Evolutionary conservation across 2,329 filamentous ascomycete species (phyloP).

Genomic region (Nemania abortiva): DNA sequence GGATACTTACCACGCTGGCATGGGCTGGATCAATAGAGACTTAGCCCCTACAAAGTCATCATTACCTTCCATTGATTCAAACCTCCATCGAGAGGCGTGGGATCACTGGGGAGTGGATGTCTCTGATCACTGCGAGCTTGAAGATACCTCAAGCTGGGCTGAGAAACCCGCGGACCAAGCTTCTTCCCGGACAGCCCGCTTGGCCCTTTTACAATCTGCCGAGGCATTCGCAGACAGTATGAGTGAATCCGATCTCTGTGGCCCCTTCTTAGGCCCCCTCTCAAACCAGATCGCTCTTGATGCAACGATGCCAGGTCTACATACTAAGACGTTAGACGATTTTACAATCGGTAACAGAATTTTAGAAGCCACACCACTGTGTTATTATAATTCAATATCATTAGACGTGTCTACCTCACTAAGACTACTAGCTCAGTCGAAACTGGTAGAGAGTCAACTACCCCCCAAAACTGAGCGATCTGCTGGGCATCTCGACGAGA

Average conservation of each 20-base stretch:
- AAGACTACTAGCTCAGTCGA: constrained; percentile 50
- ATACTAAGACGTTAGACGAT: constrained; percentile 62
- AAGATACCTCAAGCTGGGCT: constrained; percentile 55
- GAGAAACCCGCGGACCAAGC: constrained; percentile 30
- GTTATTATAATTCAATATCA: constrained; percentile 50
- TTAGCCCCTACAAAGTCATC: constrained; percentile 55
- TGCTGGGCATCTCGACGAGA: constrained; percentile 41
- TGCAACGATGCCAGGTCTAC: constrained; percentile 69
- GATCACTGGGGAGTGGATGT: constrained; percentile 75
- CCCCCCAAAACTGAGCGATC: background rate
- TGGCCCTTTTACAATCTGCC: constrained; percentile 61
- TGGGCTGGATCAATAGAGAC: constrained; percentile 81
- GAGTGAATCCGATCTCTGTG: constrained; percentile 75
- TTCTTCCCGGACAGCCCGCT: constrained; percentile 39
- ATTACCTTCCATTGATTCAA: constrained; percentile 66
- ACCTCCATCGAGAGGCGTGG: constrained; percentile 74
- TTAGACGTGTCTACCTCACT: constrained; percentile 52
- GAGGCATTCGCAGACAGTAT: constrained; percentile 68
- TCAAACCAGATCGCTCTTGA: constrained; percentile 65
- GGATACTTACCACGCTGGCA: constrained; percentile 79
- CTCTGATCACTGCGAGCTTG: constrained; percentile 65
- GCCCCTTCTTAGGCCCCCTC: constrained; percentile 60
- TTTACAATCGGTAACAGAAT: constrained; percentile 62
- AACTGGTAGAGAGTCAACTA: constrained; percentile 29
- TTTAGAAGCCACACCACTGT: constrained; percentile 59